Percentiles rank a stretch among this genome's conserved stretches.
Evolutionary conservation across 306 rosid genomes (phyloP).

Genomic region (Datisca glomerata): DNA sequence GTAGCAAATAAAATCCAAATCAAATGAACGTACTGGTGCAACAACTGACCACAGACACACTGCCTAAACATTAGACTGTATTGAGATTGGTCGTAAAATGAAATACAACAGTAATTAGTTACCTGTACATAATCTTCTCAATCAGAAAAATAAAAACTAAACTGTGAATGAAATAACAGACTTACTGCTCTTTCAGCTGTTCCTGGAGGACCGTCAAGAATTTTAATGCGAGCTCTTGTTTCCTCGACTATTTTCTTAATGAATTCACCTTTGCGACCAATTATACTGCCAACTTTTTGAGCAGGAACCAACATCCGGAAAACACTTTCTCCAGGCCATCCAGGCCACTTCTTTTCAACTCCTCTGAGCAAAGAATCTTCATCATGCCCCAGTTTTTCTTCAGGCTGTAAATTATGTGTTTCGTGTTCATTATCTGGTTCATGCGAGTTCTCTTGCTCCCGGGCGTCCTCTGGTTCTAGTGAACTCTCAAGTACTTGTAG

Average conservation of each 20-base stretch:
- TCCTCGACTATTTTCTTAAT: constrained; percentile 87
- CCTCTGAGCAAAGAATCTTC: constrained; percentile 36
- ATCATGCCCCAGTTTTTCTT: constrained; percentile 24
- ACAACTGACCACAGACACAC: too few species aligned
- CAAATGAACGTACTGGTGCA: too few species aligned
- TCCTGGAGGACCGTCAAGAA: constrained; percentile 97
- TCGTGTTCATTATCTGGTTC: constrained; percentile 21
- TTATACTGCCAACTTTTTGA: constrained; percentile 91
- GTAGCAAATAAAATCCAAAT: too few species aligned
- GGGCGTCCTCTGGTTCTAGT: not conserved
- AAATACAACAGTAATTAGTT: too few species aligned
- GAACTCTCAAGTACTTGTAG: constrained; percentile 6
- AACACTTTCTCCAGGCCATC: constrained; percentile 99
- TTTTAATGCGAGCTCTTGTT: constrained; percentile 87
- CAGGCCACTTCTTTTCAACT: constrained; percentile 98
- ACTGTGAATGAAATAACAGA: constrained; percentile 12
- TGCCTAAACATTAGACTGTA: too few species aligned
- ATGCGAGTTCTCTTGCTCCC: constrained; percentile 10
- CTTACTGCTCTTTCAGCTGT: constrained; percentile 97
- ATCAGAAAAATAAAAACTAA: too few species aligned
- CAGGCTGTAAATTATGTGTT: constrained; percentile 17
- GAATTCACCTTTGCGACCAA: constrained; percentile 96
- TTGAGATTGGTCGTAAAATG: too few species aligned
- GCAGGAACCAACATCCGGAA: constrained; percentile 95
- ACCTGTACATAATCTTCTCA: too few species aligned